phyloP scores from a whole-genome alignment of 179 eudicot genomes.

The Dionaea muscipula region DNA sequence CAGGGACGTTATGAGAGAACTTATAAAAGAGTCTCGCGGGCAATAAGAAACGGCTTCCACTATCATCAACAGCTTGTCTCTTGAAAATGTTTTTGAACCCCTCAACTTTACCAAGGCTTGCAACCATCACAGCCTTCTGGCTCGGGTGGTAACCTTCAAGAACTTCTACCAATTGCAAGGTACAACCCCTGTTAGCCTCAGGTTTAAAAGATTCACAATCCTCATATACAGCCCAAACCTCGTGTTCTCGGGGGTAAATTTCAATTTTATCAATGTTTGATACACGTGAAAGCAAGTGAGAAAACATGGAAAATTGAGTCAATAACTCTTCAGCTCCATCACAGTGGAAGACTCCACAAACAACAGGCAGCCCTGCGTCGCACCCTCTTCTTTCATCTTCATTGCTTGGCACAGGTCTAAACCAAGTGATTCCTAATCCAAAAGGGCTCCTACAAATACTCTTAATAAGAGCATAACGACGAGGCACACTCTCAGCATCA shows the following conservation, averaged over 20 bases:
- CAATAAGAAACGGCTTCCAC: no score
- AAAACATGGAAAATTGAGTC: conserved; percentile 14
- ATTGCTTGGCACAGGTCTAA: conserved; percentile 22
- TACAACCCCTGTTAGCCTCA: conserved; percentile 17
- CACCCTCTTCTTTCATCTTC: conserved; percentile 25
- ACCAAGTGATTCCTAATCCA: conserved; percentile 19
- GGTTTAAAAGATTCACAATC: conserved; percentile 26
- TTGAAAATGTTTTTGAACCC: no score
- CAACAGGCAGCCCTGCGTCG: conserved; percentile 21
- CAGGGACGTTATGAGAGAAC: no score
- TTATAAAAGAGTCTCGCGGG: no score
- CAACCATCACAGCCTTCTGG: conserved; percentile 14
- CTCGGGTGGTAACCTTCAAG: conserved; percentile 9
- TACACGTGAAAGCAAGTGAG: conserved; percentile 20
- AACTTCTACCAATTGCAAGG: conserved; percentile 18
- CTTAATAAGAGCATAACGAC: conserved; percentile 23
- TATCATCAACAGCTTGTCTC: no score
- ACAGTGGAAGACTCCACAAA: conserved; percentile 21
- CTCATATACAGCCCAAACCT: conserved; percentile 30
- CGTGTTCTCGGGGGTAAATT: conserved; percentile 25
- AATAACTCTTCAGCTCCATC: conserved; percentile 13
- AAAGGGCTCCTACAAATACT: conserved; percentile 16
- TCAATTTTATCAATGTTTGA: conserved; percentile 21
- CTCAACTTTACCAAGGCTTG: no score
- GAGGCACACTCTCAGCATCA: conserved; percentile 22